Evolutionary conservation across 768 basidiomycete species (phyloP).

Genomic region (Crucibulum laeve): DNA sequence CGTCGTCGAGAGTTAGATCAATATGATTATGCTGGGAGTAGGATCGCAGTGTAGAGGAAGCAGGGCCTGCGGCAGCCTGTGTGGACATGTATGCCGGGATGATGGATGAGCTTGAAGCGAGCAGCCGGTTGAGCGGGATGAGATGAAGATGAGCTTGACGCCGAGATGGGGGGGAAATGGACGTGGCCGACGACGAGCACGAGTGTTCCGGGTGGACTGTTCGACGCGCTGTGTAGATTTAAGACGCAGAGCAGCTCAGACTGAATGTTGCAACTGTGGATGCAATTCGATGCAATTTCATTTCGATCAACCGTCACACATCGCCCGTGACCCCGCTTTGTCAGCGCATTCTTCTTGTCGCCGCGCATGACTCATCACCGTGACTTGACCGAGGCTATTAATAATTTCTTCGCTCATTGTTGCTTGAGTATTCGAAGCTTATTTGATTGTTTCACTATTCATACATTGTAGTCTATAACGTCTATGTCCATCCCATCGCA

Average conservation of each 20-base stretch:
- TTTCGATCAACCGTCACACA: too few species aligned
- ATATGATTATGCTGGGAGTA: conserved; percentile 51
- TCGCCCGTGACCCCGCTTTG: too few species aligned
- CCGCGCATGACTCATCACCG: too few species aligned
- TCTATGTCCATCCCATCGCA: conserved; percentile 73
- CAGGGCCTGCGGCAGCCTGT: conserved; percentile 21
- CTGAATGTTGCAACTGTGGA: too few species aligned
- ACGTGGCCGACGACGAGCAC: not conserved
- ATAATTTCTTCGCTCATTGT: not conserved
- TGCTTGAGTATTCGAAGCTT: not conserved
- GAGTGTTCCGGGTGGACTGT: not conserved
- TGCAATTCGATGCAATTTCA: too few species aligned
- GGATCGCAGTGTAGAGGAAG: conserved; percentile 27
- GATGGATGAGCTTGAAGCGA: conserved; percentile 12
- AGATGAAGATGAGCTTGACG: not conserved
- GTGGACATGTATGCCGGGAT: conserved; percentile 17
- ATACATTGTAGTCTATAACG: too few species aligned
- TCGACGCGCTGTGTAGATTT: too few species aligned
- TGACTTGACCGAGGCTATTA: too few species aligned
- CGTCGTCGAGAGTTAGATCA: conserved; percentile 71
- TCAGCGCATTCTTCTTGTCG: too few species aligned
- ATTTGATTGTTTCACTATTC: conserved; percentile 7
- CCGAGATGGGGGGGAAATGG: not conserved
- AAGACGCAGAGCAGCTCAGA: too few species aligned
- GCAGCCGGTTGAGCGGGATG: conserved; percentile 3